phyloP scores from a whole-genome alignment of 1,139 yeast species.

The Protomyces lactucae-debilis region DNA sequence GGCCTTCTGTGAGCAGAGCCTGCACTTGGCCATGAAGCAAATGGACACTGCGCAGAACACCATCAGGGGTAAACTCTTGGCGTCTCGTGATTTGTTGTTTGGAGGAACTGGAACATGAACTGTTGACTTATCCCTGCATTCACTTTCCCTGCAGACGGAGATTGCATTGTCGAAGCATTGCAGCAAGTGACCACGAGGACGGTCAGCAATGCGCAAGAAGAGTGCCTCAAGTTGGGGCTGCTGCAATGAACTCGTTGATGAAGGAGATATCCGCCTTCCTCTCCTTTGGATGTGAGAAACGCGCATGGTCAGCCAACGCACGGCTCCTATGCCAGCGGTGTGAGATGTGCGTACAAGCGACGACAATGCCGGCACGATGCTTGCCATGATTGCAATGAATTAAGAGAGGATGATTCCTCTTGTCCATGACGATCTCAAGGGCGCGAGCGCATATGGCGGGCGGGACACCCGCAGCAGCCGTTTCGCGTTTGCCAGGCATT shows the following conservation, averaged over 20 bases:
- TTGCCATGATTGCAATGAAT: conserved; percentile 96
- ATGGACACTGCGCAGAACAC: too few species aligned
- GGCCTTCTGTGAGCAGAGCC: too few species aligned
- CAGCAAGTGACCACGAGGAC: too few species aligned
- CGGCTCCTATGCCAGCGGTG: conserved; percentile 85
- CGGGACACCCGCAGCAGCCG: conserved; percentile 73
- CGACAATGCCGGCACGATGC: conserved; percentile 92
- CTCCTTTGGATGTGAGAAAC: conserved; percentile 92
- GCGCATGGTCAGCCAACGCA: conserved; percentile 89
- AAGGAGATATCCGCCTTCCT: conserved; percentile 93
- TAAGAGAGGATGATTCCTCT: conserved; percentile 80
- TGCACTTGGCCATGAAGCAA: too few species aligned
- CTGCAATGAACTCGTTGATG: conserved; percentile 50
- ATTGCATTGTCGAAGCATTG: too few species aligned
- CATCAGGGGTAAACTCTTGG: too few species aligned
- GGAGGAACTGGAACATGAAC: too few species aligned
- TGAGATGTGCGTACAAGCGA: conserved; percentile 74
- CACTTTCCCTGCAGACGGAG: too few species aligned
- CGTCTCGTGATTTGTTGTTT: too few species aligned
- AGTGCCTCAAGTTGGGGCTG: neutral
- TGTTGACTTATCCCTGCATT: too few species aligned
- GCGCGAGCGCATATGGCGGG: conserved; percentile 75
- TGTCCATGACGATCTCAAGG: conserved; percentile 70
- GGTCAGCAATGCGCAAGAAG: too few species aligned
- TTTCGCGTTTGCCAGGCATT: conserved; percentile 88